These are phyloP conservation scores for Cunninghamia lanceolata DNA, from an alignment of 75 land plant species.

Conservation along the genomic window DNA sequence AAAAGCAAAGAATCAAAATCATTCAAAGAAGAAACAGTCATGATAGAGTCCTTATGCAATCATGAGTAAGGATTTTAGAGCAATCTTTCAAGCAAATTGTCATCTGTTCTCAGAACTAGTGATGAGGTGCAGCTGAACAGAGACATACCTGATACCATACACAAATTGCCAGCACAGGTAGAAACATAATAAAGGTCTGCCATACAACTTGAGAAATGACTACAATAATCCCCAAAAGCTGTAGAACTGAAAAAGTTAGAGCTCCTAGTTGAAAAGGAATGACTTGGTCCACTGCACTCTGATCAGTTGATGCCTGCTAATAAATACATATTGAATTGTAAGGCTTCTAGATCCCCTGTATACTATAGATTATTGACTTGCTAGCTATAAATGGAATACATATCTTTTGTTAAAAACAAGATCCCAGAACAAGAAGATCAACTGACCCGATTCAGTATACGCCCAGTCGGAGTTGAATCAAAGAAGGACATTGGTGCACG, in stretches of 20 bases:
- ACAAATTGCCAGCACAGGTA: constrained; percentile 10
- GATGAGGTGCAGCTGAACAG: background rate
- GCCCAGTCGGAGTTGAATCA: no score
- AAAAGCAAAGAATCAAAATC: background rate
- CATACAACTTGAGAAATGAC: constrained; percentile 31
- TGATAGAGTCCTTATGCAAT: background rate
- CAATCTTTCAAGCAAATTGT: background rate
- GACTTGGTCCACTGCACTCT: constrained; percentile 14
- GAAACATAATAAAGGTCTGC: constrained; percentile 25
- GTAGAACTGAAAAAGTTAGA: background rate
- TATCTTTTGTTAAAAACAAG: no score
- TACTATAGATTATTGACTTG: no score
- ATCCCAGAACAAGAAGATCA: no score
- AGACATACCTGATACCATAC: background rate
- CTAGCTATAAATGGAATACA: no score
- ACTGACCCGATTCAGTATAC: no score
- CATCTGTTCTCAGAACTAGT: background rate
- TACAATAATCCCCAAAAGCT: constrained; percentile 12
- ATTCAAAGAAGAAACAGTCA: background rate
- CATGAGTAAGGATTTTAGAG: no score
- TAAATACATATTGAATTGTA: background rate
- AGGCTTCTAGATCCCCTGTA: no score
- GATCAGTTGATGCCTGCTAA: constrained; percentile 20
- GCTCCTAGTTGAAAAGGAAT: constrained; percentile 12
- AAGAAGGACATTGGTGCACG: no score